phyloP scores from a whole-genome alignment of 2,329 filamentous ascomycete genomes.

The Venturia aucupariae region DNA sequence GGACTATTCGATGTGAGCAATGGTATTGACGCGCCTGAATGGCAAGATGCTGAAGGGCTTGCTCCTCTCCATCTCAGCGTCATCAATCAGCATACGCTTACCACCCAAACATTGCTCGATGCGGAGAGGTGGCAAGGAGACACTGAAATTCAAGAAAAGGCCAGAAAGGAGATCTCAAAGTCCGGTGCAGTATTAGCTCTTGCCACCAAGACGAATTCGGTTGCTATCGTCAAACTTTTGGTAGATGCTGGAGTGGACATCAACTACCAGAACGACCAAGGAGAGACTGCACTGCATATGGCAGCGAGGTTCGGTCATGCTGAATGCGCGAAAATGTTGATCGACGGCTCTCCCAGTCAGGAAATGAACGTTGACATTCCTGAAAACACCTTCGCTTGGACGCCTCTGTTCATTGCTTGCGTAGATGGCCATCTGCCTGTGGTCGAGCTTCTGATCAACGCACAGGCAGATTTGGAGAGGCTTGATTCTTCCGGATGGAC shows the following conservation, averaged over 20 bases:
- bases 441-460: constrained; percentile 66
- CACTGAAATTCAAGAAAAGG: constrained; percentile 51
- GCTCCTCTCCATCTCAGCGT: constrained; percentile 88
- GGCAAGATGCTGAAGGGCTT: constrained; percentile 89
- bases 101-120: constrained; percentile 70
- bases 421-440: constrained; percentile 77
- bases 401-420: constrained; percentile 83
- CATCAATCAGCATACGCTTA: constrained; percentile 79
- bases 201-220: constrained; percentile 80
- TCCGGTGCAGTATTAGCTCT: constrained; percentile 82
- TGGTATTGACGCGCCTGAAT: constrained; percentile 76
- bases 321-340: constrained; percentile 66
- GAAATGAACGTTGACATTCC: constrained; percentile 66
- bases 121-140: constrained; percentile 68
- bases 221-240: constrained; percentile 73
- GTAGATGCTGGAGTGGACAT: constrained; percentile 86
- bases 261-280: constrained; percentile 83
- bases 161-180: constrained; percentile 63
- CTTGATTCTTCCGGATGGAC: constrained; percentile 88
- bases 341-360: constrained; percentile 61
- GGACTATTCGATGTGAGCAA: constrained; percentile 72
- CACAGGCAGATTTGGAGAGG: constrained; percentile 65
- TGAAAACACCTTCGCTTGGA: constrained; percentile 87
- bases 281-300: constrained; percentile 85
- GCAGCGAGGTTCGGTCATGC: constrained; percentile 81